Conservation (phyloP, 306 rosid genomes). For the Myrica gale region DNA sequence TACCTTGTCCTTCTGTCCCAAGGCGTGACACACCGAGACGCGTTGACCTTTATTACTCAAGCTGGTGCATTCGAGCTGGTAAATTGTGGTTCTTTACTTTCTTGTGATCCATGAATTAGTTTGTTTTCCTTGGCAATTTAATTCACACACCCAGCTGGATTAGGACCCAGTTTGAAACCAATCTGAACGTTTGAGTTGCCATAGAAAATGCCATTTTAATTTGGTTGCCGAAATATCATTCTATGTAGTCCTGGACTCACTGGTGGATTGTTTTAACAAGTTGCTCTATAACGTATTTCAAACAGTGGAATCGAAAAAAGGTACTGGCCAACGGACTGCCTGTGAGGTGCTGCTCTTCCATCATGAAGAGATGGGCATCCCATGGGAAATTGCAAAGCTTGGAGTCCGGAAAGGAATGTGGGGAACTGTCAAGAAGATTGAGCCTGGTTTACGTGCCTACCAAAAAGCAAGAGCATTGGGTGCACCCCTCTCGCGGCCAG, state of each 20-base stretch:
- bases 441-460: slow-evolving; percentile 76
- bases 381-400: slow-evolving; percentile 95
- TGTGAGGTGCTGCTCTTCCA: slow-evolving; percentile 92
- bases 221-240: neutral
- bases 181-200: neutral
- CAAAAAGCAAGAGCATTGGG: slow-evolving; percentile 68
- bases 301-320: slow-evolving; percentile 72
- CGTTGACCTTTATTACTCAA: slow-evolving; percentile 59
- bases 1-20: slow-evolving; percentile 49
- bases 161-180: neutral
- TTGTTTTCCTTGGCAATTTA: neutral
- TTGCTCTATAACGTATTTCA: neutral
- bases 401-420: slow-evolving; percentile 95
- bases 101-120: neutral
- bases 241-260: neutral
- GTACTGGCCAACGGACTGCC: slow-evolving; percentile 58
- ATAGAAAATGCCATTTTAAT: neutral
- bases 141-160: neutral
- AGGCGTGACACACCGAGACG: slow-evolving; percentile 51
- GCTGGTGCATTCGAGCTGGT: slow-evolving; percentile 77
- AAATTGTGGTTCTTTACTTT: neutral
- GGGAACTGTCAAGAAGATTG: slow-evolving; percentile 87
- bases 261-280: slow-evolving; percentile 15
- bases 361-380: slow-evolving; percentile 98
- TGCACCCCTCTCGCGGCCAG: slow-evolving; percentile 61